A percentile compares a stretch with the other conserved stretches of the same genome.
phyloP scores from a whole-genome alignment of 1,284 basidiomycete genomes.

The Gomphus bonarii region DNA sequence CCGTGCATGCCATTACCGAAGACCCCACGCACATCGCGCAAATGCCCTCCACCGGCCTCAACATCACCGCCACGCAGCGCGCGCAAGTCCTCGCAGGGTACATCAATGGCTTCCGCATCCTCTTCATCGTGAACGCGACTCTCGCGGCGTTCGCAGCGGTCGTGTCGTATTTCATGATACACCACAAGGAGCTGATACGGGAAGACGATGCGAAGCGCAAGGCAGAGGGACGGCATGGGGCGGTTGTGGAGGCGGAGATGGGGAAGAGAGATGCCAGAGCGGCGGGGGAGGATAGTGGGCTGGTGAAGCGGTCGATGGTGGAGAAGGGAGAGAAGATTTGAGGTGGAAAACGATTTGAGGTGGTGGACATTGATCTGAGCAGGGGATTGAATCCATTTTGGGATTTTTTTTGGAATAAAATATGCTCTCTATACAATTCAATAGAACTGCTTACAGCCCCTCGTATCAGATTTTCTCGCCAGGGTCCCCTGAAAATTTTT shows the following conservation, averaged over 20 bases:
- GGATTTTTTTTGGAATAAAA: too few relatives aligned
- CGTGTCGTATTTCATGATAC: constrained; percentile 45
- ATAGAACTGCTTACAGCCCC: too few relatives aligned
- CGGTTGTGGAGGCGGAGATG: constrained; percentile 18
- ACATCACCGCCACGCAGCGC: constrained; percentile 30
- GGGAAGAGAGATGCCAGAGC: neutral
- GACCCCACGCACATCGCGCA: constrained; percentile 26
- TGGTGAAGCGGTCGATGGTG: too few relatives aligned
- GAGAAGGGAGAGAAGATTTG: too few relatives aligned
- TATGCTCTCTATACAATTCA: too few relatives aligned
- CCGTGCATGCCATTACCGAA: constrained; percentile 34
- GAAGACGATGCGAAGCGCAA: constrained; percentile 41
- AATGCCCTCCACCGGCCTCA: constrained; percentile 17
- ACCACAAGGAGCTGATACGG: constrained; percentile 44
- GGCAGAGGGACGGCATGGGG: constrained; percentile 21
- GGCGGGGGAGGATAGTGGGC: too few relatives aligned
- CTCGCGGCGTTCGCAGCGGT: constrained; percentile 37
- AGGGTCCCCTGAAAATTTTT: too few relatives aligned
- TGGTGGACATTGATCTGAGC: too few relatives aligned
- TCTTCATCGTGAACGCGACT: constrained; percentile 48
- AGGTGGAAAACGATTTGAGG: too few relatives aligned
- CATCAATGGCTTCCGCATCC: constrained; percentile 39
- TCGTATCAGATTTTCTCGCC: too few relatives aligned
- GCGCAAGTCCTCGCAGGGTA: constrained; percentile 42
- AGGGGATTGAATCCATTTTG: too few relatives aligned